These are phyloP conservation scores for Boletus coccyginus DNA, from an alignment of 768 basidiomycete species.

Conservation along the genomic window DNA sequence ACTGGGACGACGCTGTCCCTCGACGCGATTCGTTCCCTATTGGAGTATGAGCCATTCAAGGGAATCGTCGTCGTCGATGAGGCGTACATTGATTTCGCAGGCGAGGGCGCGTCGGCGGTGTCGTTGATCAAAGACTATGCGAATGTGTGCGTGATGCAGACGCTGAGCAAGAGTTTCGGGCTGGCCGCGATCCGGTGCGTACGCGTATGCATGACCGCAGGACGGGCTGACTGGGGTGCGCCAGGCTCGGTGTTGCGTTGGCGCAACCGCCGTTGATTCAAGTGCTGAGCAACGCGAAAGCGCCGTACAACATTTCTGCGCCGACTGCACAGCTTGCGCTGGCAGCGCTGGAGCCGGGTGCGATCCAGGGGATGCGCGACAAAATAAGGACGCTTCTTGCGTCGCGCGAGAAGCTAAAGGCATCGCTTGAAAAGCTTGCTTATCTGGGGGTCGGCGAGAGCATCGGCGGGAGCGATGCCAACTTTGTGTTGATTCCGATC, in stretches of 20 bases:
- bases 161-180: conserved; percentile 94
- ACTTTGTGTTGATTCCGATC: conserved; percentile 85
- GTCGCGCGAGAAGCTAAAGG: conserved; percentile 56
- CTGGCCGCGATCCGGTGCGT: conserved; percentile 90
- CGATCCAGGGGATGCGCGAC: conserved; percentile 59
- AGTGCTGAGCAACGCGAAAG: conserved; percentile 91
- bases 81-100: conserved; percentile 94
- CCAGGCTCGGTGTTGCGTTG: conserved; percentile 84
- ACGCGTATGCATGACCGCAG: neutral
- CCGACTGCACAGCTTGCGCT: conserved; percentile 84
- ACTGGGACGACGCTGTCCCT: conserved; percentile 86
- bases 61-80: conserved; percentile 95
- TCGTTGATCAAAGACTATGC: conserved; percentile 74
- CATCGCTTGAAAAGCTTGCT: conserved; percentile 44
- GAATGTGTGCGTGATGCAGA: conserved; percentile 95
- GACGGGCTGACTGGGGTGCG: neutral
- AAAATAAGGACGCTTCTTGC: conserved; percentile 58
- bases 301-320: conserved; percentile 94
- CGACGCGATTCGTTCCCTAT: conserved; percentile 58
- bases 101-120: conserved; percentile 57
- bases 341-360: conserved; percentile 67
- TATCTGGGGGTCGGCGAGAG: conserved; percentile 58
- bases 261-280: conserved; percentile 90
- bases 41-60: conserved; percentile 80
- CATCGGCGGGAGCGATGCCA: conserved; percentile 85